Percentiles rank a stretch among this genome's conserved stretches.
Conservation (phyloP, 805 yeast species). For the Priceomyces castillae region DNA sequence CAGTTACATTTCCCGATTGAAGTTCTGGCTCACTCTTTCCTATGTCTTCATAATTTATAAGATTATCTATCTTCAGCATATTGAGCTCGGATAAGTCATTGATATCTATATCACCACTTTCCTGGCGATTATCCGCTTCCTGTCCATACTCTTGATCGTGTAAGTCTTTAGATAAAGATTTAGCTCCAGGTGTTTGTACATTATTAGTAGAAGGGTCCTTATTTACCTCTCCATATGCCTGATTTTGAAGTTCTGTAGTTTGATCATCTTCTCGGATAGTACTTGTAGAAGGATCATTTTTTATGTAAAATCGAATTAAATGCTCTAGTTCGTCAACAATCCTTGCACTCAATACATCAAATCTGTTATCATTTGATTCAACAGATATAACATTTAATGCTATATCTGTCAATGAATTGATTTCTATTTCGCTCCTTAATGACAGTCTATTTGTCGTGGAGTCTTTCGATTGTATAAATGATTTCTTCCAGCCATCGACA, state of each 20-base stretch:
- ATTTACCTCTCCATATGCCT: too few relatives aligned
- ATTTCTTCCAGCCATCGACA: constrained; percentile 42
- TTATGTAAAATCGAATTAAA: constrained; percentile 45
- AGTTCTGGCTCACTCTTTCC: constrained; percentile 5
- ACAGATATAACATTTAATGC: constrained; percentile 12
- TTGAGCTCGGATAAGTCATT: constrained; percentile 39
- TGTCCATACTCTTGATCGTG: too few relatives aligned
- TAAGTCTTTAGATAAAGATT: too few relatives aligned
- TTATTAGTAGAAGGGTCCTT: too few relatives aligned
- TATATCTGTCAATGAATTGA: constrained; percentile 15
- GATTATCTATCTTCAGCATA: constrained; percentile 35
- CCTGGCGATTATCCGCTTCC: too few relatives aligned
- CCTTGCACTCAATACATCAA: constrained; percentile 68
- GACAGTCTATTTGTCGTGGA: not conserved
- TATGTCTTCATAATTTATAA: constrained; percentile 27
- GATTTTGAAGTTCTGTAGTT: constrained; percentile 5
- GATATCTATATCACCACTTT: constrained; percentile 22
- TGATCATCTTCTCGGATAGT: constrained; percentile 20
- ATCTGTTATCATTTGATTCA: constrained; percentile 31
- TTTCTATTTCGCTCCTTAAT: constrained; percentile 13
- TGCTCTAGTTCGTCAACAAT: constrained; percentile 66
- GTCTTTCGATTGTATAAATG: constrained; percentile 18
- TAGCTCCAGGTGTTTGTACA: too few relatives aligned
- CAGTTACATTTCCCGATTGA: not conserved
- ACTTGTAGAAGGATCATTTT: constrained; percentile 14